phyloP scores from a whole-genome alignment of 169 alveolate species.

The Plasmodium coatneyi region DNA sequence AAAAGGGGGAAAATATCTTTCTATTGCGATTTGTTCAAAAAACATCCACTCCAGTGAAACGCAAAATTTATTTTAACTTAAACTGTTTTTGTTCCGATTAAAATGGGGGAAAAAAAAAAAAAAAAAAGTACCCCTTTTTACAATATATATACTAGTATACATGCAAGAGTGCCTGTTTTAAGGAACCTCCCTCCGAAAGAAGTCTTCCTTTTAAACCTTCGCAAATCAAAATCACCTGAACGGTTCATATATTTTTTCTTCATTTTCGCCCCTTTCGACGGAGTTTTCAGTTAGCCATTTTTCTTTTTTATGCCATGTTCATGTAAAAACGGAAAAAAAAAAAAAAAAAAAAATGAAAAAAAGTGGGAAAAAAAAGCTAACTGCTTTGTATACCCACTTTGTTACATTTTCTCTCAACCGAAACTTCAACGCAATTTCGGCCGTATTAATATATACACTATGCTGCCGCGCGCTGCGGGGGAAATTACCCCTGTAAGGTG shows the following conservation, averaged over 20 bases:
- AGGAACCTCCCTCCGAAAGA: background rate
- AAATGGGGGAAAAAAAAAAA: background rate
- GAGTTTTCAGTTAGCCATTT: background rate
- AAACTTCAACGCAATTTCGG: background rate
- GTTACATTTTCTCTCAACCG: background rate
- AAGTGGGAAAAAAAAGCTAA: background rate
- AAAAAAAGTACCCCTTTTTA: background rate
- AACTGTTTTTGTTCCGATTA: background rate
- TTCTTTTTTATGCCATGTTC: background rate
- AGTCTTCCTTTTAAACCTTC: background rate
- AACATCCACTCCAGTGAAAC: background rate
- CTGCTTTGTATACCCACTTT: background rate
- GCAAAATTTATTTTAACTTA: background rate
- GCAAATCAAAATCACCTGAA: background rate
- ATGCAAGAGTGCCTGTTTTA: background rate
- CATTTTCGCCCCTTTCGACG: background rate
- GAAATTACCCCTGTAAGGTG: background rate
- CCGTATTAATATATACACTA: background rate
- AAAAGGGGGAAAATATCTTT: background rate
- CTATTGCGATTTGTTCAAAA: background rate
- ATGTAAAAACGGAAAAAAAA: background rate
- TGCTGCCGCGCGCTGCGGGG: background rate
- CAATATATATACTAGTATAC: background rate
- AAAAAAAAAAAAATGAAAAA: background rate
- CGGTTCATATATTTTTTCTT: background rate